Evolutionary conservation across 176 grass and related monocot species (phyloP).

Genomic region (Raddia guianensis): DNA sequence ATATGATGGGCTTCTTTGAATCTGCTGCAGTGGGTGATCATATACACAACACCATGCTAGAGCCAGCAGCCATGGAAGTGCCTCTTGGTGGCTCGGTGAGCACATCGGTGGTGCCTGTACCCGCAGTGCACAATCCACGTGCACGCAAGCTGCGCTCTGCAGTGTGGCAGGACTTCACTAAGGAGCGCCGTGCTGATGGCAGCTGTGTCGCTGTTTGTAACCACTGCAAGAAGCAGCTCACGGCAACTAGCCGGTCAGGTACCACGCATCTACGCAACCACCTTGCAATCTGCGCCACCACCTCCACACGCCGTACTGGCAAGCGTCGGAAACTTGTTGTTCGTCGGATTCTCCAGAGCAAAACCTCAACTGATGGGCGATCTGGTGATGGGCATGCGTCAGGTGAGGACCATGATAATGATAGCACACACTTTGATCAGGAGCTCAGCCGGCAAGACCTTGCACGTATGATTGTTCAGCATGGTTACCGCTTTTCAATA

Average conservation of each 20-base stretch:
- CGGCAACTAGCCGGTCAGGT: constrained; percentile 90
- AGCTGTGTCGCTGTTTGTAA: constrained; percentile 91
- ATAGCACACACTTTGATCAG: constrained; percentile 74
- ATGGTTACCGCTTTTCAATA: constrained; percentile 89
- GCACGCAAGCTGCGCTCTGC: constrained; percentile 80
- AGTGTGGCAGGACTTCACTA: constrained; percentile 98
- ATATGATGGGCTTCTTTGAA: constrained; percentile 29
- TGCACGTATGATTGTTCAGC: constrained; percentile 86
- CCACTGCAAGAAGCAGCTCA: constrained; percentile 99
- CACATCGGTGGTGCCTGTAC: constrained; percentile 35
- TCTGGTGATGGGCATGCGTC: constrained; percentile 47
- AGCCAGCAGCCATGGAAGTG: constrained; percentile 47
- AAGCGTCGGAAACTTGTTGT: constrained; percentile 89
- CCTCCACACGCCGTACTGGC: constrained; percentile 51
- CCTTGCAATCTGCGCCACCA: constrained; percentile 81
- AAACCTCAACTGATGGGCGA: constrained; percentile 40
- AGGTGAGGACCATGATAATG: constrained; percentile 41
- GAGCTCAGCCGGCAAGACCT: constrained; percentile 80
- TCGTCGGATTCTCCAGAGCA: constrained; percentile 66
- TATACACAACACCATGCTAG: constrained; percentile 44
- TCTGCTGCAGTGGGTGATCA: constrained; percentile 46
- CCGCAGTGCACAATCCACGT: constrained; percentile 64
- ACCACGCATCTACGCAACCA: constrained; percentile 95
- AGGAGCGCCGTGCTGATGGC: constrained; percentile 78
- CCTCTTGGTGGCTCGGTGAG: constrained; percentile 33